Base-by-base conservation (phyloP, 345 rosid genomes). In the Orychophragmus violaceus region DNA sequence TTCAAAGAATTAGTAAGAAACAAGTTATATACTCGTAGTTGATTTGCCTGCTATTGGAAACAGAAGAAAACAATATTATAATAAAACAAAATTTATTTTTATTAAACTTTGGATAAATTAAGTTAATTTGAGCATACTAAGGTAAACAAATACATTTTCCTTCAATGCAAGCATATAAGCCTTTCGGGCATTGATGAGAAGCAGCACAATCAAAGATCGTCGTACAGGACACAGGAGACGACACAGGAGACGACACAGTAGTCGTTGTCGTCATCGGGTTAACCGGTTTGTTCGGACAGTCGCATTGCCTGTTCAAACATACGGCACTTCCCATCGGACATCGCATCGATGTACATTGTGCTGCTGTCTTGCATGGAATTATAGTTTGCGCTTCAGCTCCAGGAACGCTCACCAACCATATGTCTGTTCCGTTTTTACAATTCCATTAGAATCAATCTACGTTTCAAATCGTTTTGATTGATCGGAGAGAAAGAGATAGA, bases 241-340 rank as follows among this genome's bases (percentile, higher is more conserved):
- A 10, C n/a, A 42, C 49, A 64, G 13, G n/a, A n/a, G 22, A 3
- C 11, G 49, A 10, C n/a, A 42, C 49, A 64, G 13, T 29, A 1
- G 33, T 46, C 13, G 1, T 17, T 46, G 52, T 2, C 7, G 4
- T 46, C 25, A 5, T 33, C 36, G 3, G 9, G 13, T 68, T 16
- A 13, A 25, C 27, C 6, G 28, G 28, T 17, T 24, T 19, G 29
- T 69, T 70, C 7, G 69, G 56, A 42, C 75, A 70, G 30, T 62
- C 48, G 29, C 75, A 70, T 42, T 70, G 62, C 23, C 13, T 70
- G 46, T 39, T 46, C 28, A 70, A 68, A 70, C 69, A 62, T 44
- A 52, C 62, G 2, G 22, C 69, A 16, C 62, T 62, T 62, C 75
- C 75, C 9, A 1, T 30, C 0, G 75, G 42, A 54, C 75, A 62